Evolutionary conservation across 306 rosid species (phyloP).

Genomic region (Hippophae rhamnoides): DNA sequence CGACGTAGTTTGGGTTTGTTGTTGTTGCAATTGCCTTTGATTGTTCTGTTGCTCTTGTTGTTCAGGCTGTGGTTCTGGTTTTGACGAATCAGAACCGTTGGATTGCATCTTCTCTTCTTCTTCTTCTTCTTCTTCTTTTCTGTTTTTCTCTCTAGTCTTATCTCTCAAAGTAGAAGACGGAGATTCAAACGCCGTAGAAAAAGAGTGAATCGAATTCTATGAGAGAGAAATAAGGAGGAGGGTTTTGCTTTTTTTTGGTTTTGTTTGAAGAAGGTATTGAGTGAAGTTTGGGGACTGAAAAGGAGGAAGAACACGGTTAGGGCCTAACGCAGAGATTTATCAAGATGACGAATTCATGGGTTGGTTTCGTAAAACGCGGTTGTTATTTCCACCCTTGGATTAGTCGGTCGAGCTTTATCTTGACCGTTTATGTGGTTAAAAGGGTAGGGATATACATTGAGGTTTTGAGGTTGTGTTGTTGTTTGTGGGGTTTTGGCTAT

Average conservation of each 20-base stretch:
- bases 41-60: conserved; percentile 5
- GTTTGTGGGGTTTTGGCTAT: conserved; percentile 1
- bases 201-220: neutral
- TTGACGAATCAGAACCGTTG: conserved; percentile 67
- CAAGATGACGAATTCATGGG: conserved; percentile 61
- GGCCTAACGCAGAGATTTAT: conserved; percentile 24
- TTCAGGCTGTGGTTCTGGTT: conserved; percentile 29
- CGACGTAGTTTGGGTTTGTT: conserved; percentile 18
- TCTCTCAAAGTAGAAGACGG: neutral
- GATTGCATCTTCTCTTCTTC: conserved; percentile 51
- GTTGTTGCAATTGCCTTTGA: conserved; percentile 22
- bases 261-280: neutral
- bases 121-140: neutral
- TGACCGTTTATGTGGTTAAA: conserved; percentile 26
- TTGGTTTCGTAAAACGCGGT: conserved; percentile 51
- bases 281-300: neutral
- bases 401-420: conserved; percentile 5
- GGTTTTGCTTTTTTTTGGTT: neutral
- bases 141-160: neutral
- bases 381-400: conserved; percentile 36
- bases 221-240: neutral
- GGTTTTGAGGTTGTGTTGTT: neutral
- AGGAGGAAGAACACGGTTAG: conserved; percentile 29
- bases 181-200: conserved; percentile 14
- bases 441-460: conserved; percentile 24